Conservation (phyloP, 805 yeast species). For the Lipomyces kockii region DNA sequence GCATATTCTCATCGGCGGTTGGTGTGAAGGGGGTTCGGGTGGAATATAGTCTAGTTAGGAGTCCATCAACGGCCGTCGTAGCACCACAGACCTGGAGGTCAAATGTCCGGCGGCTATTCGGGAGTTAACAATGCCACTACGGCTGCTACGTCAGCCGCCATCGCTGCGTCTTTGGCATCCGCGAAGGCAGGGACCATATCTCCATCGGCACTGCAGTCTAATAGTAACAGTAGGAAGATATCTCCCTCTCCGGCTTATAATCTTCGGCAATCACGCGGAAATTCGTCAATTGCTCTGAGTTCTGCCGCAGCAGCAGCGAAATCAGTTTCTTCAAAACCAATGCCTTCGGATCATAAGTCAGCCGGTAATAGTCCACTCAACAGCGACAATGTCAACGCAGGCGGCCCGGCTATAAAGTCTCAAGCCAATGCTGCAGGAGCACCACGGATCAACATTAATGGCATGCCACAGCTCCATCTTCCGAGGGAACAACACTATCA, state of each 20-base stretch:
- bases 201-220: neutral
- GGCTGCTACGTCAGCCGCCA: constrained; percentile 6
- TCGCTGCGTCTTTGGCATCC: constrained; percentile 10
- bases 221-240: neutral
- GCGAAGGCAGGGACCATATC: neutral
- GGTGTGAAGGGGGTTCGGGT: neutral
- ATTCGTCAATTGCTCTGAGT: constrained; percentile 1
- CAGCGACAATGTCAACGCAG: neutral
- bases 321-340: neutral
- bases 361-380: neutral
- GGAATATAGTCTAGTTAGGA: neutral
- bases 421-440: neutral
- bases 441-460: neutral
- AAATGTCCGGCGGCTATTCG: neutral
- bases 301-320: constrained; percentile 6
- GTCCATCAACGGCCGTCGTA: neutral
- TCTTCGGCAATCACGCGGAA: neutral
- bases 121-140: neutral
- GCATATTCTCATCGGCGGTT: neutral
- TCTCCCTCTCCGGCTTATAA: neutral
- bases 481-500: neutral
- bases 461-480: neutral
- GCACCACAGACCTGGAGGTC: neutral
- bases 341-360: no score
- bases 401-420: neutral